Conservation (phyloP, 106 monocot species). For the Alisma plantagoaquatica region DNA sequence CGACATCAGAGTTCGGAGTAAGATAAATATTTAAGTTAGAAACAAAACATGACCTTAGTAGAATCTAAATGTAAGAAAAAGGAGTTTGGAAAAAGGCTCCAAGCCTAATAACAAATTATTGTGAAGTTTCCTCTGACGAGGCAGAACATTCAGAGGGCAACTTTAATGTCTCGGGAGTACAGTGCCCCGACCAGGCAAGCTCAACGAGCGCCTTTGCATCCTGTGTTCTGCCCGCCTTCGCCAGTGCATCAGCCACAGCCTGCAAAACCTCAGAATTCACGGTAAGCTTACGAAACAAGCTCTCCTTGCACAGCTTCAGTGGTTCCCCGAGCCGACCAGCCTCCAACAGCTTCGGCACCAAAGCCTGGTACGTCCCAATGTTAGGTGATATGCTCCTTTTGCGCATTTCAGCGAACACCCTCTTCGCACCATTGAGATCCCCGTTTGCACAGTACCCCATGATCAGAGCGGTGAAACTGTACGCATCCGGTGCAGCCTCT, state of each 20-base stretch:
- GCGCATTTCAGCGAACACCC: conserved; percentile 29
- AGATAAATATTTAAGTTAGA: too few species aligned
- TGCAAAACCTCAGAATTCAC: conserved; percentile 23
- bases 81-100: too few species aligned
- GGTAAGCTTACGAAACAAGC: conserved; percentile 14
- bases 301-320: conserved; percentile 34
- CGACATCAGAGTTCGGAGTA: too few species aligned
- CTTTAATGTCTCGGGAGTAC: too few species aligned
- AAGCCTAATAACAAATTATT: too few species aligned
- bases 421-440: conserved; percentile 40
- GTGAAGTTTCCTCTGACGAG: too few species aligned
- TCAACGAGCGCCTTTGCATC: conserved; percentile 56
- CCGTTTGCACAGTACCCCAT: conserved; percentile 34
- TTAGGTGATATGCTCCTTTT: conserved; percentile 33
- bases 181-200: conserved; percentile 20
- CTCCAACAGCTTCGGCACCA: conserved; percentile 33
- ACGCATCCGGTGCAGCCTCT: conserved; percentile 10
- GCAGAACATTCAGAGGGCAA: too few species aligned
- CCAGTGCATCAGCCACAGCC: conserved; percentile 31
- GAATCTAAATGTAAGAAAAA: too few species aligned
- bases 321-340: conserved; percentile 38
- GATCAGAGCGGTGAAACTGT: conserved; percentile 39
- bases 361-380: conserved; percentile 18
- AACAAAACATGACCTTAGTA: too few species aligned
- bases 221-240: conserved; percentile 20